Conservation (phyloP, 192 early-diverging fungal genomes). For the Gaertneriomyces sp. region DNA sequence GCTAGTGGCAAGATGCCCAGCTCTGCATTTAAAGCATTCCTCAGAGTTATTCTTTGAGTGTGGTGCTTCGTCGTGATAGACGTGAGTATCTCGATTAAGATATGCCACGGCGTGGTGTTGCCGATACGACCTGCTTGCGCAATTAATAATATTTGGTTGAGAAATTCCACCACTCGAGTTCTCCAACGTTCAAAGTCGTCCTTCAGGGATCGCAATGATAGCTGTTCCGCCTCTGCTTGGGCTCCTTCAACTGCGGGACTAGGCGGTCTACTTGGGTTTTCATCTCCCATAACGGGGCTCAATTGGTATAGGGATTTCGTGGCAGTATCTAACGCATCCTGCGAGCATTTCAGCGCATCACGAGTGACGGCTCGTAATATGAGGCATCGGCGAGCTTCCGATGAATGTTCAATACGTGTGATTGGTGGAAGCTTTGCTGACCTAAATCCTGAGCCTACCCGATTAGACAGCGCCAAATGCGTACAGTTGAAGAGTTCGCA, state of each 20-base stretch:
- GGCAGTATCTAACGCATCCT: neutral
- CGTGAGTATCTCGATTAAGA: neutral
- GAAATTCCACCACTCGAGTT: neutral
- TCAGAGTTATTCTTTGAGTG: neutral
- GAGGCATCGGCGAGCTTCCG: neutral
- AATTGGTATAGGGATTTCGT: neutral
- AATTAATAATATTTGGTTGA: conserved; percentile 1
- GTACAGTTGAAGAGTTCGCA: neutral
- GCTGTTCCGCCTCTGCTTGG: neutral
- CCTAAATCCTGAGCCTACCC: neutral
- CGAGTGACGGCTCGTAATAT: neutral
- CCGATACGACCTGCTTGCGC: neutral
- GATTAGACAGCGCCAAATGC: too few relatives aligned
- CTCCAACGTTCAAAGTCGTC: neutral
- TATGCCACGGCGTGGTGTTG: neutral
- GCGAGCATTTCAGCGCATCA: neutral
- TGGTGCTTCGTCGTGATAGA: neutral
- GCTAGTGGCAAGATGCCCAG: too few relatives aligned
- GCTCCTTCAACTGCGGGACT: neutral
- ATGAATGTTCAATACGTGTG: conserved; percentile 7
- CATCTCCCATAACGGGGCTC: neutral
- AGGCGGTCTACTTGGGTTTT: neutral
- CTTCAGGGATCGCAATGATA: neutral
- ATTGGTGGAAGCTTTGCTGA: conserved; percentile 2
- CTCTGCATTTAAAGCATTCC: conserved; percentile 1